Evolutionary conservation across 163 green algal species (phyloP).

Genomic region (Trebouxiophyceae sp.): DNA sequence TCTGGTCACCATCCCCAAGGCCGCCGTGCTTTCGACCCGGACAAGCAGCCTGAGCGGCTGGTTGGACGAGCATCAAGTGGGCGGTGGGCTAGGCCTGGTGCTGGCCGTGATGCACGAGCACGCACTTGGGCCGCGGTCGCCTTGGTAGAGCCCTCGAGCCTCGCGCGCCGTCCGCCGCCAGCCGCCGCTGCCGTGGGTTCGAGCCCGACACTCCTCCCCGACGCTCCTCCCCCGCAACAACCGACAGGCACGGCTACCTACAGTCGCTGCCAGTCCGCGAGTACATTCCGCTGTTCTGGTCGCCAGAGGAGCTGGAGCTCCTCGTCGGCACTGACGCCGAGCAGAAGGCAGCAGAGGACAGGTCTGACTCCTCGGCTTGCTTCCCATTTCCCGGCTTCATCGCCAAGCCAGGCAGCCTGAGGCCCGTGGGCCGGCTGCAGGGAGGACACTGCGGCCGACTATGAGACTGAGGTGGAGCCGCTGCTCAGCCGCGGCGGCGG

Average conservation of each 20-base stretch:
- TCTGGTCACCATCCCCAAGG: conserved; percentile 65
- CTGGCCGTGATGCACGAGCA: conserved; percentile 68
- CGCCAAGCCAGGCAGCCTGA: background rate
- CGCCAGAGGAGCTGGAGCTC: conserved; percentile 31
- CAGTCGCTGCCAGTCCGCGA: conserved; percentile 47
- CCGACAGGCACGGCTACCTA: conserved; percentile 72
- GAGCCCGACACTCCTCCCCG: no score
- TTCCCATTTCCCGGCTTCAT: no score
- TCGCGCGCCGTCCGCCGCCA: background rate
- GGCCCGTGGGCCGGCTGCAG: conserved; percentile 12
- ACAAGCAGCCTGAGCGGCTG: conserved; percentile 46
- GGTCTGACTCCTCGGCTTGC: no score
- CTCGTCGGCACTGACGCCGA: conserved; percentile 54
- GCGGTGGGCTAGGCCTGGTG: conserved; percentile 59
- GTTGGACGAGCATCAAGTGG: conserved; percentile 42
- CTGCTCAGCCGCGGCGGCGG: conserved; percentile 24
- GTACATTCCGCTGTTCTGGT: conserved; percentile 80
- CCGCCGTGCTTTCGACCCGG: conserved; percentile 45
- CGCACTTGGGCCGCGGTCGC: background rate
- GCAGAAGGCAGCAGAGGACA: conserved; percentile 3
- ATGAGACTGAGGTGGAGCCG: conserved; percentile 31
- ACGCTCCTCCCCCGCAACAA: no score
- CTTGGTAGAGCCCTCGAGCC: background rate
- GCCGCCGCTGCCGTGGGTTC: no score
- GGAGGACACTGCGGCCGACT: conserved; percentile 34